Evolutionary conservation across 2,329 filamentous ascomycete genomes (phyloP).

Genomic region (Cladobotryum mycophilum): DNA sequence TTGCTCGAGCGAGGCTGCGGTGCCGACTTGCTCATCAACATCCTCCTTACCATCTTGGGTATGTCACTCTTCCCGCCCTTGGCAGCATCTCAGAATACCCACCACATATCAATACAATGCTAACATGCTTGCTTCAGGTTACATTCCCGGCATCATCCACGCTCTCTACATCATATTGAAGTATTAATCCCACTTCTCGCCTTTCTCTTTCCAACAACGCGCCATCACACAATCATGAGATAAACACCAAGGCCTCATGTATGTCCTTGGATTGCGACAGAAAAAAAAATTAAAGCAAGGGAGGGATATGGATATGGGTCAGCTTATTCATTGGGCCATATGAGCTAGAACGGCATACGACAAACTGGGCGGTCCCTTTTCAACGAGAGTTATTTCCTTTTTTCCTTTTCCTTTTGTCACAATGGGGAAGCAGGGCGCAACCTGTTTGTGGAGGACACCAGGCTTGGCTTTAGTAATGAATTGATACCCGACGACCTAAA

Average conservation of each 20-base stretch:
- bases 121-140: conserved; percentile 30
- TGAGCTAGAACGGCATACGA: too few relatives aligned
- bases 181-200: conserved; percentile 49
- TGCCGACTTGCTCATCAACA: conserved; percentile 86
- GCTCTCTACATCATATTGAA: conserved; percentile 91
- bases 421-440: conserved; percentile 3
- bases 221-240: too few relatives aligned
- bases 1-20: conserved; percentile 91
- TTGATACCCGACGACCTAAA: conserved; percentile 13
- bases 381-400: not conserved
- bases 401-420: not conserved
- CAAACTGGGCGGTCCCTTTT: not conserved
- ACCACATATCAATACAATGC: conserved; percentile 3
- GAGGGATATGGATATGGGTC: too few relatives aligned
- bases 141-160: conserved; percentile 82
- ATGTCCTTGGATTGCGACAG: too few relatives aligned
- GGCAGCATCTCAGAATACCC: conserved; percentile 14
- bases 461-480: conserved; percentile 12
- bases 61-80: conserved; percentile 33
- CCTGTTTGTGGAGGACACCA: conserved; percentile 4
- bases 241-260: too few relatives aligned
- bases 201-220: too few relatives aligned
- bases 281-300: too few relatives aligned
- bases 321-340: too few relatives aligned
- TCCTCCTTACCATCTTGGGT: conserved; percentile 72